Percentiles rank a stretch among this genome's conserved stretches.
These are phyloP conservation scores for Lumnitzera racemosa DNA, from an alignment of 345 rosid genomes.

Conservation along the genomic window DNA sequence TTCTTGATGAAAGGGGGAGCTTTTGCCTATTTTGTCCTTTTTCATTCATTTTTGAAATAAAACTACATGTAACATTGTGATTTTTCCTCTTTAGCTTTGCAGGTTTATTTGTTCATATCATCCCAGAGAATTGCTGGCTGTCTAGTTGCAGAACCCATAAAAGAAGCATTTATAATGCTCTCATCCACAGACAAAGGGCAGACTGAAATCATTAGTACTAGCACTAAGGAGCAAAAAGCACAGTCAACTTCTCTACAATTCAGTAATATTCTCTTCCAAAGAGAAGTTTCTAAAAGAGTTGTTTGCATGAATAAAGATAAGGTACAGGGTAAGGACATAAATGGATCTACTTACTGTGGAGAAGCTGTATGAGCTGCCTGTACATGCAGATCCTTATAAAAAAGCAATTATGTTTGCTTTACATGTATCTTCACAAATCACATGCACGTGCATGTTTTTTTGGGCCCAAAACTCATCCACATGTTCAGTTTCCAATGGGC, in stretches of 20 bases:
- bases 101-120: conserved; percentile 66
- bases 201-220: conserved; percentile 1
- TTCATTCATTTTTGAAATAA: neutral
- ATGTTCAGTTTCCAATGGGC: too few species aligned
- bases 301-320: conserved; percentile 13
- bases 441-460: too few species aligned
- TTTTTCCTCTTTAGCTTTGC: conserved; percentile 5
- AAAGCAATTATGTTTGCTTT: too few species aligned
- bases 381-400: too few species aligned
- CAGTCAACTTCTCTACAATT: conserved; percentile 45
- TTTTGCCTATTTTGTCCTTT: neutral
- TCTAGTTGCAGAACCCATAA: conserved; percentile 70
- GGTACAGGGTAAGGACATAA: conserved; percentile 15
- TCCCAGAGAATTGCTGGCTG: conserved; percentile 65
- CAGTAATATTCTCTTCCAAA: conserved; percentile 50
- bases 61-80: neutral
- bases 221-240: conserved; percentile 21
- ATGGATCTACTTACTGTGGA: conserved; percentile 46
- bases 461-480: too few species aligned
- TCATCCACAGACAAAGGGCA: conserved; percentile 20
- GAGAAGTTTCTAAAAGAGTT: conserved; percentile 40
- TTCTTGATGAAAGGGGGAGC: too few species aligned
- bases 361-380: conserved; percentile 36
- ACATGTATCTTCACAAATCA: too few species aligned
- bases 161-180: conserved; percentile 61